Base-by-base conservation (phyloP, 1,139 yeast species). In the Pichia sp. region DNA sequence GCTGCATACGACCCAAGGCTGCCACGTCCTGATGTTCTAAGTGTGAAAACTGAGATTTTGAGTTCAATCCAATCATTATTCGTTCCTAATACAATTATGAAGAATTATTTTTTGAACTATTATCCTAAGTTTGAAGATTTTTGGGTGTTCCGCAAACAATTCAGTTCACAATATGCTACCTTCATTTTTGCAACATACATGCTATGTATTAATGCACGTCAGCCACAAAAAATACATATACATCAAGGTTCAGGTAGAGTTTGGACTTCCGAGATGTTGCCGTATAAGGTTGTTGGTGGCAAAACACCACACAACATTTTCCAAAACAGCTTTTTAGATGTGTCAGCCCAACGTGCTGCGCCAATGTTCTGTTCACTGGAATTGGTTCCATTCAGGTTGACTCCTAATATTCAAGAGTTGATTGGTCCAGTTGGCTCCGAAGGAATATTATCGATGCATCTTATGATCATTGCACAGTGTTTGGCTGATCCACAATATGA, bases 61-160 rank as follows among this genome's bases (percentile, higher is more conserved):
- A 82, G 90, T 62, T 90, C 96, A 1, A 88, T 93, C 61, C 98
- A 93, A 70, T 80, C 96, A 1, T 75, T 87, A 65, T 78, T 90
- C 68, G 93, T 90, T 48, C 99, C 99, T 36, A 81, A 89, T 15
- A 86, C 90, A 2, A 86, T 93, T 30, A 75, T 93, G 76, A 85
- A 85, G 67, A 87, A 89, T 62, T 76, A 78, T 64, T 80, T 80
- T 61, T 71, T 85, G 56, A 78, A 78, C 3, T 74, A 85, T 51
- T 95, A 84, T 71, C 79, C 86, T 10, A 79, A 84, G 55, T 95
- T 87, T 70, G 97, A 89, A 69, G 97, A 93, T 67, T 93, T 92
- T 75, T 95, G 99, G 99, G 73, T 92, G 54, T 95, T 95, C 85
- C 81, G 98, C 60, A 92, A 92, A 66, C 97, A 90, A 67, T 95